Conservation (phyloP, 176 grass and related monocot genomes). For the Avena insularis region DNA sequence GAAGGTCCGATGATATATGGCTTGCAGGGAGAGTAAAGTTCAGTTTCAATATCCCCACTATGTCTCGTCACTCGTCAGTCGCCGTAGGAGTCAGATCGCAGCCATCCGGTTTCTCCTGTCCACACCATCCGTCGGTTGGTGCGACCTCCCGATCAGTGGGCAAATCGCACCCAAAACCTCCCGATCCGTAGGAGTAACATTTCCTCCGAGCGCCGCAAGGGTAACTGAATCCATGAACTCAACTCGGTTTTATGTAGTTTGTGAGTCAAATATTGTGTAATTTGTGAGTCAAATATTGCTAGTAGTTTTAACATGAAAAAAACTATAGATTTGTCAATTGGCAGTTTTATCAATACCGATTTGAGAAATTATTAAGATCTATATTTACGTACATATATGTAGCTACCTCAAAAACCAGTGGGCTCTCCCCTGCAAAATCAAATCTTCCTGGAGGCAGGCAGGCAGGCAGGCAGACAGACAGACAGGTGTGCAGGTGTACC, state of each 20-base stretch:
- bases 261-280: neutral
- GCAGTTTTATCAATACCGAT: too few species aligned
- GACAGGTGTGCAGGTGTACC: neutral
- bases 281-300: neutral
- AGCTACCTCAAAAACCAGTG: neutral
- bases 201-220: neutral
- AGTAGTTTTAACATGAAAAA: too few species aligned
- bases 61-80: slow-evolving; percentile 18
- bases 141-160: slow-evolving; percentile 13
- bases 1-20: neutral
- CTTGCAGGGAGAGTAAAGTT: slow-evolving; percentile 20
- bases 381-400: too few species aligned
- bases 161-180: neutral
- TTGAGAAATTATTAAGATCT: too few species aligned
- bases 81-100: neutral
- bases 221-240: neutral
- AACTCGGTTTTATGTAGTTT: neutral
- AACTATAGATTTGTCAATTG: too few species aligned
- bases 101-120: slow-evolving; percentile 17
- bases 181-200: too few species aligned
- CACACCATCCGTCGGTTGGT: slow-evolving; percentile 41
- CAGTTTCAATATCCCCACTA: neutral
- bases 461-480: neutral
- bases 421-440: neutral
- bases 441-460: neutral